These are phyloP conservation scores for Passalora sequoiae DNA, from an alignment of 2,329 filamentous ascomycete species.

Conservation along the genomic window DNA sequence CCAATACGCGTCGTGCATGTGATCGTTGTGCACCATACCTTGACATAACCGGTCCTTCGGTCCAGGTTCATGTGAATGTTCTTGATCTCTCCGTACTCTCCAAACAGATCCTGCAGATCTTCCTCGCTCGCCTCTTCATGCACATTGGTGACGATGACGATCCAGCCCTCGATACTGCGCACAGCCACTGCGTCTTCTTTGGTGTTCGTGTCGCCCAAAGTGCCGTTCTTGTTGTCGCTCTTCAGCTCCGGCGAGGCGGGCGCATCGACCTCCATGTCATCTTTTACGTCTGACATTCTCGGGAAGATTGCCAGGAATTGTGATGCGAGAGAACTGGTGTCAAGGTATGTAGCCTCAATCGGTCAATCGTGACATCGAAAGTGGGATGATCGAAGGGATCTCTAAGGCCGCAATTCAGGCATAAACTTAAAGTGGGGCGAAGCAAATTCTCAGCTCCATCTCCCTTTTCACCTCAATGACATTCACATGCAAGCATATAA, in stretches of 20 bases:
- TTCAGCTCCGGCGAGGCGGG: conserved; percentile 35
- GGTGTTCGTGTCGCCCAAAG: conserved; percentile 61
- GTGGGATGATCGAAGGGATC: too few relatives aligned
- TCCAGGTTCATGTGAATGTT: conserved; percentile 81
- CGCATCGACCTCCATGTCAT: conserved; percentile 54
- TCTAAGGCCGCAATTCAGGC: too few relatives aligned
- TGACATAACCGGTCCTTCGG: conserved; percentile 77
- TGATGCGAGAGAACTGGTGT: too few relatives aligned
- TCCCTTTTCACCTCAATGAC: too few relatives aligned
- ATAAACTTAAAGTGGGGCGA: too few relatives aligned
- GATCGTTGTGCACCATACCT: conserved; percentile 48
- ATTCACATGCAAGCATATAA: too few relatives aligned
- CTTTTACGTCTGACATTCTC: conserved; percentile 33
- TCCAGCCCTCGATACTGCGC: conserved; percentile 85
- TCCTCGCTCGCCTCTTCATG: conserved; percentile 85
- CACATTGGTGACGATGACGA: conserved; percentile 78
- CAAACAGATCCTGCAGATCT: conserved; percentile 73
- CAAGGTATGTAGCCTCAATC: too few relatives aligned
- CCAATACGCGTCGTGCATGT: too few relatives aligned
- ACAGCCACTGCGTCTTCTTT: conserved; percentile 71
- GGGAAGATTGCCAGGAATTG: neutral
- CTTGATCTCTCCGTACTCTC: conserved; percentile 80
- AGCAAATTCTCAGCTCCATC: too few relatives aligned
- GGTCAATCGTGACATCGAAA: too few relatives aligned
- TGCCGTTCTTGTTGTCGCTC: conserved; percentile 13